phyloP scores from a whole-genome alignment of 2,329 filamentous ascomycete genomes.

The Incumbomyces lentus region DNA sequence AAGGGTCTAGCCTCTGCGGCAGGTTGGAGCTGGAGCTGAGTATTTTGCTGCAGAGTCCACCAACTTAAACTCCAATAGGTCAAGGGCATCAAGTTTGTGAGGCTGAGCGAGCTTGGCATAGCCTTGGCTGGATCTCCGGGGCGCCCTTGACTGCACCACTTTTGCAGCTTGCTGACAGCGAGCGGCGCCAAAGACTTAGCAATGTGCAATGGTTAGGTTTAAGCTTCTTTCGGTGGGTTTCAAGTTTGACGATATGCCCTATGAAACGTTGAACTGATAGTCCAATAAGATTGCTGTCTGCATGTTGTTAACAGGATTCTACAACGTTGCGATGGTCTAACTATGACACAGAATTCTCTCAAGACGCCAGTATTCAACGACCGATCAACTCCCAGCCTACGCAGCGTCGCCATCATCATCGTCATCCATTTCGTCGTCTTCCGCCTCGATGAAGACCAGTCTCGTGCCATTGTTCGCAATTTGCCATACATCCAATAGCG shows the following conservation, averaged over 20 bases:
- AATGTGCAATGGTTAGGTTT: not conserved
- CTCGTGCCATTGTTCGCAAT: slow-evolving; percentile 59
- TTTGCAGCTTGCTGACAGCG: not conserved
- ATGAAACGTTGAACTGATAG: too few relatives aligned
- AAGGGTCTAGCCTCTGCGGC: not conserved
- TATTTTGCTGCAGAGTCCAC: not conserved
- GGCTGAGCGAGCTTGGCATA: not conserved
- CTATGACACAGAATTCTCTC: too few relatives aligned
- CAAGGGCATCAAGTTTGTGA: not conserved
- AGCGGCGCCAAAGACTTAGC: not conserved
- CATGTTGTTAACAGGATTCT: too few relatives aligned
- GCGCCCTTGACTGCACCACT: not conserved
- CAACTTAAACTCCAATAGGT: not conserved
- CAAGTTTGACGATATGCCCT: not conserved
- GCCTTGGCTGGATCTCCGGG: not conserved
- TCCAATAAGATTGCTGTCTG: too few relatives aligned
- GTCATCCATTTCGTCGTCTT: slow-evolving; percentile 42
- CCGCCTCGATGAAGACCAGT: slow-evolving; percentile 57
- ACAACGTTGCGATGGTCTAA: too few relatives aligned
- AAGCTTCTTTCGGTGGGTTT: not conserved
- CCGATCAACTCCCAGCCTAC: too few relatives aligned
- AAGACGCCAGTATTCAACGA: not conserved
- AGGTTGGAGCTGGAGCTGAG: not conserved
- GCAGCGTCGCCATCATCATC: slow-evolving; percentile 5
- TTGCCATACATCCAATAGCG: slow-evolving; percentile 80